Evolutionary conservation across 805 yeast species (phyloP), one percentile per base, ranked within the genome.

Genomic region (Yarrowia sp.): DNA sequence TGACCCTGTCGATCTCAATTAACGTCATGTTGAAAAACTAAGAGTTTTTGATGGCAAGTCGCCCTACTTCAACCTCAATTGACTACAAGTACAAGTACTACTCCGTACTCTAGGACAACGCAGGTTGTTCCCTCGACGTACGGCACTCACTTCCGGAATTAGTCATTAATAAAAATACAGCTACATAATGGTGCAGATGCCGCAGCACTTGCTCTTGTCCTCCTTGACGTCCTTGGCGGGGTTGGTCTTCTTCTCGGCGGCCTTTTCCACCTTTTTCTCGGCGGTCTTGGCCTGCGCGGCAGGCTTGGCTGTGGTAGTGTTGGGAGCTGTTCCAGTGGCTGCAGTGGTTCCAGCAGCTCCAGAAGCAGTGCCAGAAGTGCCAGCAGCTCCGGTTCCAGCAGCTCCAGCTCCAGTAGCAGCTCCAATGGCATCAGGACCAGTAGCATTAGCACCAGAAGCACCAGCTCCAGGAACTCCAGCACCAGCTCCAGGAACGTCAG

Each of bases 151-250:
- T 27, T 14, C 35, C 33, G n/a, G 9, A 19, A 35, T 16, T 7
- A 33, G 3, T 16, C 29, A 35, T 16, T 35, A 16, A 35, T 35
- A 7, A 9, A 36, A 8, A 36, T 36, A 36, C 41, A 36, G 19
- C 21, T 19, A 35, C 35, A 31, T 51, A 32, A 35, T 12, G 21
- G 38, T 46, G 63, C 64, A 62, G 32, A 65, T 49, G 2, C 62
- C 56, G 19, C 67, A 65, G 64, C 66, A 65, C 62, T 58, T 55
- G 58, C 44, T 39, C 46, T 63, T 61, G 13, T 42, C 51, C 39
- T 62, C 61, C 24, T 66, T 60, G 35, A 61, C 59, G 22, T 56
- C 64, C 31, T 61, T 49, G 21, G 66, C 62, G 4, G 63, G 47
- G 35, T 31, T 39, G 47, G 47, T 39, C 35, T 55, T 38, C 29